These are phyloP conservation scores for Heritiera fomes DNA, from an alignment of 345 rosid species.

Conservation along the genomic window DNA sequence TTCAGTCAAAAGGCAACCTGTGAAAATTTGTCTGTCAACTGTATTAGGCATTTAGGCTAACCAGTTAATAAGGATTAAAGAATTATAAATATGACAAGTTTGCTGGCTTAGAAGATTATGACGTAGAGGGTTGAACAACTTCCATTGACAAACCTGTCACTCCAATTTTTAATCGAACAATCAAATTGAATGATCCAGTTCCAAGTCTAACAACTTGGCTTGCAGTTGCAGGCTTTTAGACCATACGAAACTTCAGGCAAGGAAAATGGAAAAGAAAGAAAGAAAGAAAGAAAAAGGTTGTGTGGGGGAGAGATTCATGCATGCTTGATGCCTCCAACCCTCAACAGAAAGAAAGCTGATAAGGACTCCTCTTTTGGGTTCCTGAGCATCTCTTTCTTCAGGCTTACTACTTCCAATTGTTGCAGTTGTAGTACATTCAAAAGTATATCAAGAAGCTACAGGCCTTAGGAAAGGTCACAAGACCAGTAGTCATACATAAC, in stretches of 20 bases:
- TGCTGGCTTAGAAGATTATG: too few relatives aligned
- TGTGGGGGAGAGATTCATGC: not conserved
- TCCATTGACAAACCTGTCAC: constrained; percentile 22
- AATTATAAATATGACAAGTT: too few relatives aligned
- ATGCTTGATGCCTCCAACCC: not conserved
- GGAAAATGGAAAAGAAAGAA: not conserved
- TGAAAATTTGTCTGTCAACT: not conserved
- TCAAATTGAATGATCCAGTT: not conserved
- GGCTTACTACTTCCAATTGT: not conserved
- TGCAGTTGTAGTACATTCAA: not conserved
- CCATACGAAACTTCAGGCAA: not conserved
- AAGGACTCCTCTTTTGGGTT: constrained; percentile 2
- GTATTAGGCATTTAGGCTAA: too few relatives aligned
- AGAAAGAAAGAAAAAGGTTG: not conserved
- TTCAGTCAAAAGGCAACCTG: not conserved
- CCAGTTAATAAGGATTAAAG: too few relatives aligned
- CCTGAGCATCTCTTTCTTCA: not conserved
- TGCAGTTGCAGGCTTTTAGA: not conserved
- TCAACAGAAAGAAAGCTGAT: not conserved
- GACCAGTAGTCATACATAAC: not conserved
- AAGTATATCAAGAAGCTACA: not conserved
- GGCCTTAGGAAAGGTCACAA: constrained; percentile 12
- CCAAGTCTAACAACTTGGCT: not conserved
- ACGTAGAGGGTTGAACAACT: constrained; percentile 28
- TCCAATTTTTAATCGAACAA: not conserved